phyloP scores from a whole-genome alignment of 2,329 filamentous ascomycete species.

The Hymenoscyphus fraxineus region DNA sequence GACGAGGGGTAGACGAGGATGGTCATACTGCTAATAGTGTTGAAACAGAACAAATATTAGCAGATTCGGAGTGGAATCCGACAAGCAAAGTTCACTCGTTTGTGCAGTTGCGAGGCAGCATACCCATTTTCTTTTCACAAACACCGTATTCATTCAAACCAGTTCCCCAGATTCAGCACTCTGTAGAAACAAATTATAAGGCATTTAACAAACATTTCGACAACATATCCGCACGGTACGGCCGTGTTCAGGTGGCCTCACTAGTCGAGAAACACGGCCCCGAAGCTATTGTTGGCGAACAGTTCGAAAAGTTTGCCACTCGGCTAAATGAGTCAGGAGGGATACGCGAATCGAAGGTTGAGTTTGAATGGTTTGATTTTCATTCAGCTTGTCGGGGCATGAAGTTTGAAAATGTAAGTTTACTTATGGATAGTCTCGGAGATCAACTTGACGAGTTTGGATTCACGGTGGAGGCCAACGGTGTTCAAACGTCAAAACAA shows the following conservation, averaged over 20 bases:
- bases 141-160: constrained; percentile 92
- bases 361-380: constrained; percentile 97
- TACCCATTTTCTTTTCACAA: constrained; percentile 93
- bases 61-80: constrained; percentile 61
- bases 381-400: constrained; percentile 89
- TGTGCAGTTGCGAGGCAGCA: constrained; percentile 82
- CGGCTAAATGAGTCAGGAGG: constrained; percentile 61
- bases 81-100: constrained; percentile 71
- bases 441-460: constrained; percentile 65
- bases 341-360: constrained; percentile 47
- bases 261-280: constrained; percentile 85
- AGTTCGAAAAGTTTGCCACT: constrained; percentile 67
- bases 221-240: constrained; percentile 66
- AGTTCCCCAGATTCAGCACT: constrained; percentile 76
- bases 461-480: constrained; percentile 59
- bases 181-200: constrained; percentile 68
- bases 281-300: constrained; percentile 73
- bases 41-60: constrained; percentile 93
- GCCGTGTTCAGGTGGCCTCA: constrained; percentile 72
- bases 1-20: constrained; percentile 85
- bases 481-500: constrained; percentile 50
- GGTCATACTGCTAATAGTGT: constrained; percentile 86
- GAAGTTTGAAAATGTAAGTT: constrained; percentile 93
- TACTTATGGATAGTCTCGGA: constrained; percentile 68
- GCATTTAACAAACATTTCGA: constrained; percentile 80